These are phyloP conservation scores for Chalciporus sp. DNA, from an alignment of 1,284 basidiomycete genomes.

Conservation along the genomic window DNA sequence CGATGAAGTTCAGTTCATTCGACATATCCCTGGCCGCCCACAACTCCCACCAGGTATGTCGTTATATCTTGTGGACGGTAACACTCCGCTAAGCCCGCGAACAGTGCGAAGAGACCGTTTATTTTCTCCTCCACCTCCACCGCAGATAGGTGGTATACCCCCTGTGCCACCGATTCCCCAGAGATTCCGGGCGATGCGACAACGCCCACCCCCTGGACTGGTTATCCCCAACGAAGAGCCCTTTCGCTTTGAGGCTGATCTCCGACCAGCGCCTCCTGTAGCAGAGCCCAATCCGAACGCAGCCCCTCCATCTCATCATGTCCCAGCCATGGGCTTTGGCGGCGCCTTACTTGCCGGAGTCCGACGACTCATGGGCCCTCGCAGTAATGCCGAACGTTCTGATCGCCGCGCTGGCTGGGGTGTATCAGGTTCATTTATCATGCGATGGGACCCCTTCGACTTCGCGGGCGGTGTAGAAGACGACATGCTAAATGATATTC, in stretches of 20 bases:
- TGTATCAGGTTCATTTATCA: constrained; percentile 33
- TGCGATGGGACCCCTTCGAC: constrained; percentile 33
- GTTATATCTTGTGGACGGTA: neutral
- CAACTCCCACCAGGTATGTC: constrained; percentile 25
- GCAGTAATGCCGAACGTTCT: constrained; percentile 7
- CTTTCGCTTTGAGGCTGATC: constrained; percentile 45
- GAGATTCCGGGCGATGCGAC: constrained; percentile 31
- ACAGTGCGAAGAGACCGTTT: constrained; percentile 29
- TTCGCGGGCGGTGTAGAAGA: constrained; percentile 16
- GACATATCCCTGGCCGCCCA: constrained; percentile 24
- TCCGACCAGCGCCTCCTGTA: constrained; percentile 21
- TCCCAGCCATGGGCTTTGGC: constrained; percentile 63
- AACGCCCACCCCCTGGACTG: constrained; percentile 31
- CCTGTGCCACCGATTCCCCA: constrained; percentile 43
- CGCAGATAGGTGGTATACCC: constrained; percentile 36
- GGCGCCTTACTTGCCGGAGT: constrained; percentile 60
- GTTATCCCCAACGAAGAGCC: constrained; percentile 46
- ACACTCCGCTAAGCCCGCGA: neutral
- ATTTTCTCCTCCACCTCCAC: constrained; percentile 49
- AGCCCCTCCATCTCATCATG: constrained; percentile 54
- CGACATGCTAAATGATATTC: constrained; percentile 17
- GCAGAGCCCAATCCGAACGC: constrained; percentile 29
- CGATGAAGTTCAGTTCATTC: constrained; percentile 27
- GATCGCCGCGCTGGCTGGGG: constrained; percentile 29
- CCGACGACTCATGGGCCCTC: constrained; percentile 36